phyloP scores from a whole-genome alignment of 768 basidiomycete genomes.

The Exsudoporus frostii region DNA sequence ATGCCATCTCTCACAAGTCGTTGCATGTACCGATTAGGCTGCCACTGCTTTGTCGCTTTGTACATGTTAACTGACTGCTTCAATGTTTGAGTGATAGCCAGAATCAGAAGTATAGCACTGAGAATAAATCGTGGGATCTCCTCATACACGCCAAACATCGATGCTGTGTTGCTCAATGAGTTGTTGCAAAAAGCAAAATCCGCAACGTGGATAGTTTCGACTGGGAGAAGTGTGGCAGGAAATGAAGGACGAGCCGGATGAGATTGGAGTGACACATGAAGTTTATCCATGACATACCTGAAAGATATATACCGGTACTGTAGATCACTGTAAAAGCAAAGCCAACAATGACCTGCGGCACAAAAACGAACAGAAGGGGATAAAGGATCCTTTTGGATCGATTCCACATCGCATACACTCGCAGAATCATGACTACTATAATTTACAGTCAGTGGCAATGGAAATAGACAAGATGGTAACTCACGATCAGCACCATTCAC shows the following conservation, averaged over 20 bases:
- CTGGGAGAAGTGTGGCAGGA: not conserved
- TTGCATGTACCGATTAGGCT: too few relatives aligned
- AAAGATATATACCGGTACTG: not conserved
- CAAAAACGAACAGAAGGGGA: slow-evolving; percentile 1
- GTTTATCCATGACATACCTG: not conserved
- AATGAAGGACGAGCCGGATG: not conserved
- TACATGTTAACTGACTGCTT: too few relatives aligned
- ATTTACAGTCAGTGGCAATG: too few relatives aligned
- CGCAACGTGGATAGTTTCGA: not conserved
- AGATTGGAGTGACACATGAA: not conserved
- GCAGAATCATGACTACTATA: slow-evolving; percentile 14
- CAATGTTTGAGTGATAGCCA: too few relatives aligned
- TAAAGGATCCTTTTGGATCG: slow-evolving; percentile 7
- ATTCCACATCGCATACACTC: slow-evolving; percentile 13
- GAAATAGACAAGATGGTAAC: too few relatives aligned
- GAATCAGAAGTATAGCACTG: not conserved
- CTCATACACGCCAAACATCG: not conserved
- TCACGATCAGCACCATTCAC: too few relatives aligned
- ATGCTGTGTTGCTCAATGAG: not conserved
- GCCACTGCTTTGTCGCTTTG: too few relatives aligned
- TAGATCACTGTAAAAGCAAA: slow-evolving; percentile 1
- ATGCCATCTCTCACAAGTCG: too few relatives aligned
- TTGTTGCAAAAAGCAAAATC: not conserved
- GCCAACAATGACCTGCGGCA: not conserved
- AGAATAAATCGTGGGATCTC: not conserved